These are phyloP conservation scores for Dactylellina parvicollis DNA, from an alignment of 2,329 filamentous ascomycete species.

Conservation along the genomic window DNA sequence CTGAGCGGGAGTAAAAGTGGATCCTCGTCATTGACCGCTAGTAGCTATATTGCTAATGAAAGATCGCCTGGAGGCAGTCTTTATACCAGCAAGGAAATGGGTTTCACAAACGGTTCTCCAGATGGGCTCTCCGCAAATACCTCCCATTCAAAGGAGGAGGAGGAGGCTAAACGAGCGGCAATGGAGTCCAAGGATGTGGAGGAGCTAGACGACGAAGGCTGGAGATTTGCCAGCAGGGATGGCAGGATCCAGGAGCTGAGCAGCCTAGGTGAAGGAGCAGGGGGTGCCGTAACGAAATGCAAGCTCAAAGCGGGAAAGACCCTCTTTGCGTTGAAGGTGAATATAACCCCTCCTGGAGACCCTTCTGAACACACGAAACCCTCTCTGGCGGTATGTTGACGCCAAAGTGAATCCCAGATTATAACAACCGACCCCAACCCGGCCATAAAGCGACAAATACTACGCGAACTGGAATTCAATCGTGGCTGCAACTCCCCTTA, in stretches of 20 bases:
- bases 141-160: conserved; percentile 50
- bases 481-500: conserved; percentile 95
- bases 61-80: conserved; percentile 47
- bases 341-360: neutral
- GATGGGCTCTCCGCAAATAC: conserved; percentile 46
- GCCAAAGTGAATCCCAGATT: conserved; percentile 69
- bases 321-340: conserved; percentile 92
- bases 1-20: conserved; percentile 15
- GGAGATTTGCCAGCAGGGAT: conserved; percentile 90
- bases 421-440: conserved; percentile 98
- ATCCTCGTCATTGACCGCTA: conserved; percentile 35
- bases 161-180: conserved; percentile 54
- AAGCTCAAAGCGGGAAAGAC: conserved; percentile 90
- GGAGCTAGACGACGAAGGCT: conserved; percentile 92
- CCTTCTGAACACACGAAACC: conserved; percentile 1
- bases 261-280: conserved; percentile 90
- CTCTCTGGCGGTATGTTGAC: neutral
- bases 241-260: conserved; percentile 88
- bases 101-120: conserved; percentile 49
- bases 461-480: conserved; percentile 96
- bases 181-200: conserved; percentile 80
- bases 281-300: conserved; percentile 92
- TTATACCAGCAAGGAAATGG: conserved; percentile 44
- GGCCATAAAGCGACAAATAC: conserved; percentile 97
- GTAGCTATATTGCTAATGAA: conserved; percentile 45